Percentiles rank a stretch among this genome's conserved stretches.
phyloP scores from a whole-genome alignment of 768 basidiomycete genomes.

The Tulasnella calospora region DNA sequence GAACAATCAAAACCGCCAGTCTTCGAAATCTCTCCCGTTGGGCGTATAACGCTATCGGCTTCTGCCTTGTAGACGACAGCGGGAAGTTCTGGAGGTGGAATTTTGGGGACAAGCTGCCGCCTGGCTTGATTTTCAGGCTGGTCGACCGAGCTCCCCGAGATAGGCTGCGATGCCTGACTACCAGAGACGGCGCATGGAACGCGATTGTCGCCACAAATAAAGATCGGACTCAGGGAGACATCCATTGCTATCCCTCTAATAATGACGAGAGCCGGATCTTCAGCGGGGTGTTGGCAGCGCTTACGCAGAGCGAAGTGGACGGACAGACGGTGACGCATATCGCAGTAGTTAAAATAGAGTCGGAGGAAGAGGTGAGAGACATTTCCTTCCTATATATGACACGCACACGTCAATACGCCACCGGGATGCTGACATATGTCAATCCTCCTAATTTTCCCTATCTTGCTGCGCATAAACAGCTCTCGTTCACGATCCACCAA shows the following conservation, averaged over 20 bases:
- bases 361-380: conserved; percentile 10
- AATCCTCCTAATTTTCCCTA: not conserved
- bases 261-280: conserved; percentile 21
- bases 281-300: conserved; percentile 1
- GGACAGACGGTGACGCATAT: not conserved
- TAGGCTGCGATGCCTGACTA: conserved; percentile 12
- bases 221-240: not conserved
- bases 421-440: not conserved
- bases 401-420: not conserved
- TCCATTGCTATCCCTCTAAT: conserved; percentile 17
- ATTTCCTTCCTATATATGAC: not conserved
- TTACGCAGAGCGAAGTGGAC: conserved; percentile 10
- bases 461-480: not conserved
- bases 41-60: conserved; percentile 17
- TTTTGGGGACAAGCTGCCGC: conserved; percentile 12
- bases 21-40: conserved; percentile 8
- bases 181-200: conserved; percentile 19
- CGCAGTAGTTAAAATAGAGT: conserved; percentile 12
- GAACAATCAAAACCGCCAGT: conserved; percentile 6
- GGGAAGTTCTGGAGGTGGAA: conserved; percentile 22
- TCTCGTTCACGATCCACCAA: conserved; percentile 18
- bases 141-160: conserved; percentile 16
- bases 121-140: conserved; percentile 10
- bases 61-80: conserved; percentile 19
- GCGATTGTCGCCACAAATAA: conserved; percentile 19